Conservation (phyloP, 257 asterid genomes). For the Solanum commersonii region DNA sequence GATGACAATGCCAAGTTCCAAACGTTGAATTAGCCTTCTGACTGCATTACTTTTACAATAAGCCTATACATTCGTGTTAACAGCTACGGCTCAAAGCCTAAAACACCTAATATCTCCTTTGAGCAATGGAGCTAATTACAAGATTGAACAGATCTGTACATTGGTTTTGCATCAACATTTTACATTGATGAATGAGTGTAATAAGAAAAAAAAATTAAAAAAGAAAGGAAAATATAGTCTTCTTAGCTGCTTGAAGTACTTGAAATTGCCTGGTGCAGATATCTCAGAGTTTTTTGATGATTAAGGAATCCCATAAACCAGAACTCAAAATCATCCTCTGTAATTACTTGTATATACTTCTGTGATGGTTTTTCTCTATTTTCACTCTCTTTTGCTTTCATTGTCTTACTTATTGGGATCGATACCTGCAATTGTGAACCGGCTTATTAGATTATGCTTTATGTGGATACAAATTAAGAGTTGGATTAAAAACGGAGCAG, state of each 20-base stretch:
- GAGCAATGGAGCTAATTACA: background rate
- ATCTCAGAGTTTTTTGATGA: background rate
- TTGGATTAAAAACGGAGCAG: background rate
- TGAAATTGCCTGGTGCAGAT: background rate
- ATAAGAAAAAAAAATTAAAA: background rate
- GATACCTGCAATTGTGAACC: slow-evolving; percentile 3
- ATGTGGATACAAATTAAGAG: background rate
- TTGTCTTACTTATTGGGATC: slow-evolving; percentile 26
- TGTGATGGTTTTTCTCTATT: slow-evolving; percentile 18
- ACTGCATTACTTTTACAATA: background rate
- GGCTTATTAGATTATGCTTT: background rate
- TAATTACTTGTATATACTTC: slow-evolving; percentile 30
- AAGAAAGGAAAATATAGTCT: background rate
- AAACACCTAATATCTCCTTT: background rate
- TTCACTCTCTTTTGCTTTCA: slow-evolving; percentile 17
- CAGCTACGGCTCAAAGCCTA: background rate
- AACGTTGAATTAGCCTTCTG: background rate
- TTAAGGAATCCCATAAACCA: background rate
- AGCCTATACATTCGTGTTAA: background rate
- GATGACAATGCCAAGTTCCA: background rate
- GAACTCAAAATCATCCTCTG: background rate
- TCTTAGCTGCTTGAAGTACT: background rate
- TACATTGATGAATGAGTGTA: background rate
- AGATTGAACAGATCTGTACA: background rate
- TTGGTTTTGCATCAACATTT: background rate